Conservation (phyloP, 1,139 yeast genomes). For the Geotrichum australiense region DNA sequence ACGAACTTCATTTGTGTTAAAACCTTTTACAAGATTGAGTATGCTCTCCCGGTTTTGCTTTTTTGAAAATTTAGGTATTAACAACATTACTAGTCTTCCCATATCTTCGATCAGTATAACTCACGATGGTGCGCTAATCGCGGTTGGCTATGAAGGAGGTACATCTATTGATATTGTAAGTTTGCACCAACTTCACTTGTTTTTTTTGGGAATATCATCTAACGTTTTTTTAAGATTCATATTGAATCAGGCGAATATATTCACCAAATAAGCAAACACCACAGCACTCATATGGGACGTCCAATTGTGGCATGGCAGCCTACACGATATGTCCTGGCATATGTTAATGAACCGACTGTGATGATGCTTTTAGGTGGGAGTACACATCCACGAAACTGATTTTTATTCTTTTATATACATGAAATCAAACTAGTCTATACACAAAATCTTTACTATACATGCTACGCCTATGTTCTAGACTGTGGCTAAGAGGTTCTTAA, state of each 20-base stretch:
- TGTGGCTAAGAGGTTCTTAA: constrained; percentile 25
- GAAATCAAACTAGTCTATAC: constrained; percentile 11
- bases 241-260: constrained; percentile 29
- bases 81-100: constrained; percentile 22
- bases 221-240: constrained; percentile 18
- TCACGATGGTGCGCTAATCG: constrained; percentile 34
- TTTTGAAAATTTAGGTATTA: background rate
- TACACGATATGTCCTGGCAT: constrained; percentile 28
- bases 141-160: constrained; percentile 30
- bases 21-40: constrained; percentile 43
- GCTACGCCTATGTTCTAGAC: constrained; percentile 16
- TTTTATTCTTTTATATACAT: constrained; percentile 5
- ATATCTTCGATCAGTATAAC: constrained; percentile 30
- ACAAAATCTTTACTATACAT: constrained; percentile 6
- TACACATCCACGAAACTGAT: constrained; percentile 11
- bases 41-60: background rate
- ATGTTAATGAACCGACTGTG: constrained; percentile 28
- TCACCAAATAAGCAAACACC: constrained; percentile 16
- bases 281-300: constrained; percentile 15
- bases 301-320: constrained; percentile 33
- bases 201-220: too few species aligned
- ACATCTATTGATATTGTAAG: constrained; percentile 30
- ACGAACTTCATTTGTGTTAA: constrained; percentile 40
- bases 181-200: background rate
- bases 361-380: constrained; percentile 16